Evolutionary conservation across 176 grass and related monocot genomes (phyloP), one percentile per base, ranked within the genome.

Genomic region (Oryza meridionalis): DNA sequence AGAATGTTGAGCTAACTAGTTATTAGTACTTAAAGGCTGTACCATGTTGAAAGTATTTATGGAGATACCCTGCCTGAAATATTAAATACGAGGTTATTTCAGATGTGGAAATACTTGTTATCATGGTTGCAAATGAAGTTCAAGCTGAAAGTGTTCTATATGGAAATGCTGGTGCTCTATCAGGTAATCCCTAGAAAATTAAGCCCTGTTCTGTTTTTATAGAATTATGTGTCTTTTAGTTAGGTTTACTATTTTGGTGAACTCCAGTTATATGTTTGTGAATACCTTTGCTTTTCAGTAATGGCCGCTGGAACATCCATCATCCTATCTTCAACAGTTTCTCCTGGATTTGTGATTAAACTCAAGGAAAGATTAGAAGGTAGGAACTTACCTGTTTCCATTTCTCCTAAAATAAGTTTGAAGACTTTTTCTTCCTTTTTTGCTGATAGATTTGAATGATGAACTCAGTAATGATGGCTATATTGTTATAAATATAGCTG

Each of bases 111-210:
- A 85, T 98, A 83, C 90, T 98, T 84, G 85, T 98, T 78, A 79
- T 98, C 86, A 98, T 98, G 92, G 95, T 98, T 81, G 92, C 95
- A 91, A 98, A 91, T 93, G 92, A 98, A 88, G 50, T 84, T 89
- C 95, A 98, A 86, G 92, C 92, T 82, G 95, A 94, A 91, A 98
- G 77, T 94, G 95, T 98, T 79, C 70, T 98, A 78, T 98, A 93
- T 80, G 95, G 95, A 78, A 86, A 82, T 85, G 75, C 80, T 73
- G 90, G 90, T 82, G 90, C 95, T 72, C 80, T 98, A 47, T 85
- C 87, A 80, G 90, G 95, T 98, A 88, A 88, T 66, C 61, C 80
- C 47, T 91, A 68, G 16, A 65, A 58, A 78, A 79, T 37, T 77
- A 59, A 32, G 64, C 74, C 65, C 25, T 32, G 27, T 79, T 72